Percentiles rank a stretch among this genome's conserved stretches.
Evolutionary conservation across 1,284 basidiomycete species (phyloP).

Genomic region (Rhodotorula sp.): DNA sequence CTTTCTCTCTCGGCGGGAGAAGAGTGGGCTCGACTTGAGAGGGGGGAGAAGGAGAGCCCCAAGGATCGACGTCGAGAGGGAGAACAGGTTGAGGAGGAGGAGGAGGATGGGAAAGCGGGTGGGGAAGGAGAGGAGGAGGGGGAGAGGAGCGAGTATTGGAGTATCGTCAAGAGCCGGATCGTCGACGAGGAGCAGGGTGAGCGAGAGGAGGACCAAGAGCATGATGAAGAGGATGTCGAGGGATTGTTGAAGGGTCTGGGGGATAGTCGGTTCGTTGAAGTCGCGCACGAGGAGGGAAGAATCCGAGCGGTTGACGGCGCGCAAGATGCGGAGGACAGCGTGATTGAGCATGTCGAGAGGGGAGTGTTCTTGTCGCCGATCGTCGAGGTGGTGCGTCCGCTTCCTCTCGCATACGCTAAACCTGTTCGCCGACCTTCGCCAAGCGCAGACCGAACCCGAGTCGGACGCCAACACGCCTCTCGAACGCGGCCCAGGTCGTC

Average conservation of each 20-base stretch:
- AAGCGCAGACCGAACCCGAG: slow-evolving; percentile 33
- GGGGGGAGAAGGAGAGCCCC: slow-evolving; percentile 26
- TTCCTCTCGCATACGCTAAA: not conserved
- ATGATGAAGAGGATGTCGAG: not conserved
- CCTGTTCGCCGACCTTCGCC: too few species aligned
- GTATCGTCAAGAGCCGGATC: too few species aligned
- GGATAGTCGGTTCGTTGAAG: too few species aligned
- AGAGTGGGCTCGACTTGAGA: slow-evolving; percentile 17
- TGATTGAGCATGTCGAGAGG: slow-evolving; percentile 7
- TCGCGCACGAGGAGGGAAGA: not conserved
- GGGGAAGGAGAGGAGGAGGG: not conserved
- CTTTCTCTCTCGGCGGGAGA: slow-evolving; percentile 6
- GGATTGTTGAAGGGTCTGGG: not conserved
- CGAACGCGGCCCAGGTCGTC: not conserved
- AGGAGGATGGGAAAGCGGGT: not conserved
- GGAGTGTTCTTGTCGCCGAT: slow-evolving; percentile 26
- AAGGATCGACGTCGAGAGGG: slow-evolving; percentile 6
- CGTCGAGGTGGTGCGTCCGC: slow-evolving; percentile 24
- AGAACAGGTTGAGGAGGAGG: slow-evolving; percentile 4
- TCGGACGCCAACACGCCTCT: slow-evolving; percentile 25
- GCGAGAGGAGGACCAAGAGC: not conserved
- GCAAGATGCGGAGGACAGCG: not conserved
- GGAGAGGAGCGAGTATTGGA: slow-evolving; percentile 18
- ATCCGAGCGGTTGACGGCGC: too few species aligned
- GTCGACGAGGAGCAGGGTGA: not conserved